Percentiles rank a stretch among this genome's conserved stretches.
These are phyloP conservation scores for Blastocystis sp. DNA, from an alignment of 352 stramenopile genomes.

Conservation along the genomic window DNA sequence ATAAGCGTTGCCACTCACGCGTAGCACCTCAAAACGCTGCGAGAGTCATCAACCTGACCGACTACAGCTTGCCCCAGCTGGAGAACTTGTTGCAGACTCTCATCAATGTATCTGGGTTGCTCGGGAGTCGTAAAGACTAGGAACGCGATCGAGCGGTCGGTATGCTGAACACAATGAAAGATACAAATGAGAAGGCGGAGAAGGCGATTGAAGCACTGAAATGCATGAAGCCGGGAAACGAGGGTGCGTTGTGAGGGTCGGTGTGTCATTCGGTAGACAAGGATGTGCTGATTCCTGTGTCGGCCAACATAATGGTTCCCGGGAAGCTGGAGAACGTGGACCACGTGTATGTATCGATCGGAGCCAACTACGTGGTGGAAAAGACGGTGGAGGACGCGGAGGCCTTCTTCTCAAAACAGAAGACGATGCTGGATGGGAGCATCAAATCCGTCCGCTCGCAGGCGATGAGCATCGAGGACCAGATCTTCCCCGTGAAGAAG, in stretches of 20 bases:
- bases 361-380: slow-evolving; percentile 46
- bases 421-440: slow-evolving; percentile 25
- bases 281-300: slow-evolving; percentile 57
- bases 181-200: slow-evolving; percentile 65
- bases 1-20: not conserved
- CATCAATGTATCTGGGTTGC: slow-evolving; percentile 11
- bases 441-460: slow-evolving; percentile 40
- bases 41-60: slow-evolving; percentile 43
- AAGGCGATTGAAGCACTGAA: slow-evolving; percentile 54
- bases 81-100: slow-evolving; percentile 50
- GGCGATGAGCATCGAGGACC: slow-evolving; percentile 51
- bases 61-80: slow-evolving; percentile 54
- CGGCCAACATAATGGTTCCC: slow-evolving; percentile 37
- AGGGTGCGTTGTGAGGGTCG: not conserved
- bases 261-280: not conserved
- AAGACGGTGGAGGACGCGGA: slow-evolving; percentile 52
- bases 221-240: slow-evolving; percentile 46
- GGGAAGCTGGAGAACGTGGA: slow-evolving; percentile 57
- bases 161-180: slow-evolving; percentile 62
- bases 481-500: slow-evolving; percentile 24
- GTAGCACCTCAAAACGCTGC: not conserved
- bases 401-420: slow-evolving; percentile 8
- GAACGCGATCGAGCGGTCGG: slow-evolving; percentile 3
- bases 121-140: not conserved
- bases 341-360: slow-evolving; percentile 49